Evolutionary conservation across 148 eudicot genomes (phyloP).

Genomic region (Chenopodium suecicum): DNA sequence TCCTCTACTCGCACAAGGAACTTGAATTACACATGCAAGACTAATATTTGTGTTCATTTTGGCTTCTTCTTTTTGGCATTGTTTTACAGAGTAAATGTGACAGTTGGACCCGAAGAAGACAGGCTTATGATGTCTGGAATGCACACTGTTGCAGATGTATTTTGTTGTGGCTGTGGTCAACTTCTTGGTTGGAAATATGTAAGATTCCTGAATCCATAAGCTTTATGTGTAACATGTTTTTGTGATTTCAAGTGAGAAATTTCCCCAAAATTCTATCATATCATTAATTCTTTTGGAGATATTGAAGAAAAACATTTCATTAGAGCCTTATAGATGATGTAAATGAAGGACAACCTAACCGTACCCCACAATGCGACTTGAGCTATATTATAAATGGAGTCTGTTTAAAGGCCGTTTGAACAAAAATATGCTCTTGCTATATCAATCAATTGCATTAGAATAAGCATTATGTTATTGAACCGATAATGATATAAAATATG

Average conservation of each 20-base stretch:
- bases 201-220: conserved; percentile 23
- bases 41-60: not conserved
- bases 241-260: not conserved
- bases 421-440: not conserved
- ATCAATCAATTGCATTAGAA: not conserved
- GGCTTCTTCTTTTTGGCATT: not conserved
- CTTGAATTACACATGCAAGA: not conserved
- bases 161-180: conserved; percentile 61
- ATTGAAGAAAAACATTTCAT: not conserved
- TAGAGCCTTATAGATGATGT: not conserved
- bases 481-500: no score
- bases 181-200: conserved; percentile 74
- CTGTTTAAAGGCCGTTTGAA: not conserved
- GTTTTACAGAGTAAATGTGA: conserved; percentile 47
- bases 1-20: not conserved
- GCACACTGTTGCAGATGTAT: conserved; percentile 58
- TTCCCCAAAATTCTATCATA: not conserved
- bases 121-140: conserved; percentile 56
- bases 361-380: not conserved
- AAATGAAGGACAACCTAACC: no score
- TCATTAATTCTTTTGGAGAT: not conserved
- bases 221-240: not conserved
- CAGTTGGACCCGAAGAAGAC: conserved; percentile 49
- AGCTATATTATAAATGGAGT: not conserved
- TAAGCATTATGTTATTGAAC: no score